phyloP scores from a whole-genome alignment of 2,329 filamentous ascomycete species.

The Exserohilum rostratum region DNA sequence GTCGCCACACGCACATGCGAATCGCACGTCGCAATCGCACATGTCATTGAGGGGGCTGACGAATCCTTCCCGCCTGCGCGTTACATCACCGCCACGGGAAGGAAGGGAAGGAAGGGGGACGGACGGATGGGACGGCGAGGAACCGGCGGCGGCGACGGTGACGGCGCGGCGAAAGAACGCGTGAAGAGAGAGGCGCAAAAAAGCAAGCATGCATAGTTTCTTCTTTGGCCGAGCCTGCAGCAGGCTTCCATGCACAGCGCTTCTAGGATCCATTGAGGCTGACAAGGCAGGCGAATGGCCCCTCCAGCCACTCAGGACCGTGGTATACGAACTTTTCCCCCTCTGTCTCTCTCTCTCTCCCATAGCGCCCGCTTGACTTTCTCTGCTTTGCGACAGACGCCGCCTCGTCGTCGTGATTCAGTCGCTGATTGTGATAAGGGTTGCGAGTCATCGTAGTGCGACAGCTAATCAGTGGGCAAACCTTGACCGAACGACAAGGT shows the following conservation, averaged over 20 bases:
- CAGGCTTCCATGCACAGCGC: conserved; percentile 10
- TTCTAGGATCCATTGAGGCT: conserved; percentile 15
- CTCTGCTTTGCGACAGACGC: too few species aligned
- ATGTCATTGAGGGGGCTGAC: neutral
- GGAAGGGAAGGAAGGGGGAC: neutral
- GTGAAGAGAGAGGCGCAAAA: neutral
- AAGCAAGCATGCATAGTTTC: conserved; percentile 3
- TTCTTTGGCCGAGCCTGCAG: conserved; percentile 7
- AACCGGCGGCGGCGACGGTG: neutral
- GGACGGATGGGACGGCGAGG: neutral
- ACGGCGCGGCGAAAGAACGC: neutral
- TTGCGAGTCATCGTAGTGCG: conserved; percentile 19
- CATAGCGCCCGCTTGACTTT: too few species aligned
- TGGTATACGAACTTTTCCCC: too few species aligned
- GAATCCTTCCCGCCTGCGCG: conserved; percentile 6
- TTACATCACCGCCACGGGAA: conserved; percentile 2
- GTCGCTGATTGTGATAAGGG: conserved; percentile 13
- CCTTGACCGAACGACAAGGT: neutral
- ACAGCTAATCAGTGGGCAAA: conserved; percentile 1
- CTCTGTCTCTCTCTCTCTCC: too few species aligned
- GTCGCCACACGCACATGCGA: neutral
- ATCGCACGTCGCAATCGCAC: neutral
- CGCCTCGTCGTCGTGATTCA: conserved; percentile 14
- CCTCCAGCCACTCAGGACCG: too few species aligned
- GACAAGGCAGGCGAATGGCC: conserved; percentile 1